Percentiles rank a stretch among this genome's conserved stretches.
These are phyloP conservation scores for Hebeloma cylindrosporum DNA, from an alignment of 768 basidiomycete genomes.

Conservation along the genomic window DNA sequence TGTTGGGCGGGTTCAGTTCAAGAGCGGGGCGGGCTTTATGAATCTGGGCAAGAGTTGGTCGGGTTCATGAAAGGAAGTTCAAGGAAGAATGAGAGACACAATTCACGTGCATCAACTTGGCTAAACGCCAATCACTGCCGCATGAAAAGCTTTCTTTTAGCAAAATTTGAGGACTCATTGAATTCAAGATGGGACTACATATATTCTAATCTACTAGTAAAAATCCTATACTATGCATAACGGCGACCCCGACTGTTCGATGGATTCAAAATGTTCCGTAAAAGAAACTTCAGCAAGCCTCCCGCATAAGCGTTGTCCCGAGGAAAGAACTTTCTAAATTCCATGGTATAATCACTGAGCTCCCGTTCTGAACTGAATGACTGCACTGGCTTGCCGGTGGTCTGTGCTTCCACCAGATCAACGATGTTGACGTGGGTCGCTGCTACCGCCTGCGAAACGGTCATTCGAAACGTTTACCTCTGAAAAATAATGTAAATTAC, in stretches of 20 bases:
- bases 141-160: no score
- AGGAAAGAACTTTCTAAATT: background rate
- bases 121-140: no score
- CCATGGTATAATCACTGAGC: background rate
- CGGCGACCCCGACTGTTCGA: background rate
- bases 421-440: conserved; percentile 2
- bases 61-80: no score
- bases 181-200: no score
- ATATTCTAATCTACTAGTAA: no score
- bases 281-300: background rate
- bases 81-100: no score
- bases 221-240: no score
- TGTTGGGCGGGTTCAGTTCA: no score
- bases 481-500: background rate
- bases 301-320: background rate
- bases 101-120: no score
- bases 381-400: background rate
- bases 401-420: background rate
- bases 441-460: background rate
- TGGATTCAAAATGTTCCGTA: background rate
- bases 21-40: no score
- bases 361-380: background rate
- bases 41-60: no score
- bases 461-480: background rate
- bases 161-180: no score